These are phyloP conservation scores for Penicillium salamii DNA, from an alignment of 495 filamentous ascomycete species.

Conservation along the genomic window DNA sequence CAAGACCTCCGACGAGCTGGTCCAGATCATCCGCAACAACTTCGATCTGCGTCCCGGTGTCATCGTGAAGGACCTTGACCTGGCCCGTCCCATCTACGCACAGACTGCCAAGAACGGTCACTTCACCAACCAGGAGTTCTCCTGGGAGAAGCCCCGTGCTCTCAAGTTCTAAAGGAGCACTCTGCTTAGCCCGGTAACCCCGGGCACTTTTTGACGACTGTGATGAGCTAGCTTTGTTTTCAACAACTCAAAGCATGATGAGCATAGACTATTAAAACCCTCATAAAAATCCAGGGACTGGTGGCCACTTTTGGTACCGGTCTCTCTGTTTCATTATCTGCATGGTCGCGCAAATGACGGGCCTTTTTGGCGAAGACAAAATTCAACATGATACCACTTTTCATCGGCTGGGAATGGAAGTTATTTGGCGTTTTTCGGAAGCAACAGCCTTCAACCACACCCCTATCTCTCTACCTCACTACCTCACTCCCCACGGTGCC, in stretches of 20 bases:
- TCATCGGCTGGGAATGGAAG: constrained; percentile 48
- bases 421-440: constrained; percentile 43
- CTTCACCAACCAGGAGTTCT: constrained; percentile 98
- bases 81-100: constrained; percentile 95
- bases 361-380: constrained; percentile 45
- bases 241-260: constrained; percentile 56
- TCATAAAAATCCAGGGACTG: constrained; percentile 19
- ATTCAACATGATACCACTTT: constrained; percentile 57
- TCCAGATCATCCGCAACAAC: constrained; percentile 89
- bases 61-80: constrained; percentile 95
- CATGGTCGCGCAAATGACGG: constrained; percentile 40
- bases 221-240: constrained; percentile 60
- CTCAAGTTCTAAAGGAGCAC: constrained; percentile 74
- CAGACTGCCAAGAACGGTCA: constrained; percentile 99
- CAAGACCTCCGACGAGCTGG: constrained; percentile 84
- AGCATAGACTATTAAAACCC: constrained; percentile 43
- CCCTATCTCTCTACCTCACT: constrained; percentile 9
- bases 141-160: constrained; percentile 96
- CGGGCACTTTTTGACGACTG: constrained; percentile 41
- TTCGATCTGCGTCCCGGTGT: constrained; percentile 97
- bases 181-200: constrained; percentile 14
- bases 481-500: constrained; percentile 10
- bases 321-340: constrained; percentile 42
- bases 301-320: constrained; percentile 8
- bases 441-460: constrained; percentile 42